These are phyloP conservation scores for Pyrenochaeta sp. DNA, from an alignment of 2,329 filamentous ascomycete species.

Conservation along the genomic window DNA sequence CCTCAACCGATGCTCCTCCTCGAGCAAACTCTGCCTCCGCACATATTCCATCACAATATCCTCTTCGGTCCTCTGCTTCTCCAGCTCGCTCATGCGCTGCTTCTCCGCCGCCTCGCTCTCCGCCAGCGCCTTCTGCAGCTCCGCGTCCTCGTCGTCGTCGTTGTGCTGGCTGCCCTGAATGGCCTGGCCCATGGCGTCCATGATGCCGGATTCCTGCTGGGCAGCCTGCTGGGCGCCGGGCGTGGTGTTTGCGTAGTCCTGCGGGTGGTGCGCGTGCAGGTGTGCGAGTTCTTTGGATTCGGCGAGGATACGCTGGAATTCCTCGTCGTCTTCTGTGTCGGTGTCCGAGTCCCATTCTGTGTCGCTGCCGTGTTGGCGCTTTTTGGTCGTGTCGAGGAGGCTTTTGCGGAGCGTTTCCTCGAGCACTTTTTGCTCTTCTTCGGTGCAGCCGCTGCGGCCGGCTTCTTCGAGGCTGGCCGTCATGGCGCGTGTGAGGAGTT, in stretches of 20 bases:
- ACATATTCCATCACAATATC: constrained; percentile 78
- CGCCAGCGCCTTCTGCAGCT: constrained; percentile 34
- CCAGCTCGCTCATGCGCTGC: constrained; percentile 51
- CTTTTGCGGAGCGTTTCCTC: constrained; percentile 56
- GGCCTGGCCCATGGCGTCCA: constrained; percentile 14
- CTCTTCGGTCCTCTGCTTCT: constrained; percentile 66
- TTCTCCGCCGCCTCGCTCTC: constrained; percentile 37
- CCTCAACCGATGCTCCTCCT: constrained; percentile 53
- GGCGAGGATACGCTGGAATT: constrained; percentile 45
- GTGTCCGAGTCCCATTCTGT: constrained; percentile 36
- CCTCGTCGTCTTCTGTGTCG: constrained; percentile 46
- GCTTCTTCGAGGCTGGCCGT: constrained; percentile 58
- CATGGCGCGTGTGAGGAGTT: constrained; percentile 59
- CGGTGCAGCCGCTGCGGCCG: constrained; percentile 35
- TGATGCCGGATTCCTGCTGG: constrained; percentile 15
- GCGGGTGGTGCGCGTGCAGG: constrained; percentile 28
- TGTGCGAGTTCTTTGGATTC: constrained; percentile 42
- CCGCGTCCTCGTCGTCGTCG: constrained; percentile 1
- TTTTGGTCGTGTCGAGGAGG: constrained; percentile 50
- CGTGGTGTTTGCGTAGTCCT: constrained; percentile 20
- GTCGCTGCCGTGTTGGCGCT: constrained; percentile 23
- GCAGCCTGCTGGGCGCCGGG: constrained; percentile 13
- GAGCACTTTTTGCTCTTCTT: constrained; percentile 50
- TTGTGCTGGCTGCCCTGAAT: constrained; percentile 5
- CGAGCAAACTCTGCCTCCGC: constrained; percentile 76